Percentiles rank a stretch among this genome's conserved stretches.
phyloP scores from a whole-genome alignment of 768 basidiomycete genomes.

The Fomitopsis serialis region DNA sequence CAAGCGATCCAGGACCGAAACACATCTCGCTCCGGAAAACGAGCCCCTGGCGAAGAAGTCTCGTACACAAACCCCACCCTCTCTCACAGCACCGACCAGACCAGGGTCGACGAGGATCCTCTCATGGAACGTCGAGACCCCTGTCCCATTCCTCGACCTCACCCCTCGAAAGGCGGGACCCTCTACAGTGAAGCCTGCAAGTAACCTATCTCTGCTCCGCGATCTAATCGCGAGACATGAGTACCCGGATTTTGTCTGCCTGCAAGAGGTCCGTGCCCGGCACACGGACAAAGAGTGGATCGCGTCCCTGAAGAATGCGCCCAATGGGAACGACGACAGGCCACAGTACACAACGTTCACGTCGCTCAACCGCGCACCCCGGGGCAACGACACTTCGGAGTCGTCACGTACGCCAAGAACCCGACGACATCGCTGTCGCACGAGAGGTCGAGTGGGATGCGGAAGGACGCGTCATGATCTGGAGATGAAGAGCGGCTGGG shows the following conservation, averaged over 20 bases:
- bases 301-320: constrained; percentile 11
- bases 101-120: constrained; percentile 8
- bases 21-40: background rate
- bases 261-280: constrained; percentile 20
- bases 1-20: background rate
- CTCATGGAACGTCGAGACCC: constrained; percentile 22
- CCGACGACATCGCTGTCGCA: constrained; percentile 8
- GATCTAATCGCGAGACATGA: constrained; percentile 13
- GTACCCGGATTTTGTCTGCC: constrained; percentile 20
- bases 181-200: constrained; percentile 5
- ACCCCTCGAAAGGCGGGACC: constrained; percentile 11
- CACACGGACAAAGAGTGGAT: constrained; percentile 19
- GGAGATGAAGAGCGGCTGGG: constrained; percentile 20
- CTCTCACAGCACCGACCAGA: background rate
- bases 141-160: constrained; percentile 18
- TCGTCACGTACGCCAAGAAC: constrained; percentile 14
- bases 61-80: background rate
- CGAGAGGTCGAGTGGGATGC: constrained; percentile 22
- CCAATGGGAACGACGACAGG: constrained; percentile 7
- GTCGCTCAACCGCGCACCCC: constrained; percentile 16
- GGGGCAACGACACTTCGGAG: constrained; percentile 21
- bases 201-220: constrained; percentile 13
- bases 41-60: background rate
- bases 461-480: constrained; percentile 20
- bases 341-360: constrained; percentile 17